Conservation (phyloP, 805 yeast species). For the Pichia kluyveri region DNA sequence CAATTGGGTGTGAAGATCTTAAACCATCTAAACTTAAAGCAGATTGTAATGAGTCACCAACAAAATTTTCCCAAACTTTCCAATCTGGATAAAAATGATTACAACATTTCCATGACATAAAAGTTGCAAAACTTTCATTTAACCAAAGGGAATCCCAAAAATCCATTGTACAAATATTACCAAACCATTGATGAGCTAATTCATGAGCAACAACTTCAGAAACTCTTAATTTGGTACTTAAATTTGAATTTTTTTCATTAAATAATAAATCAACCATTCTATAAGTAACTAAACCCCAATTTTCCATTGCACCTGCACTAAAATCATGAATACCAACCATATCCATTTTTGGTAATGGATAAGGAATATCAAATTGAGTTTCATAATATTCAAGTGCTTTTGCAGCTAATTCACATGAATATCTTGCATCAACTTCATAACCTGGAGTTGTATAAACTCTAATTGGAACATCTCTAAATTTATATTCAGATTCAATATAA, state of each 20-base stretch:
- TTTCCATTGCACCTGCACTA: conserved; percentile 86
- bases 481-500: conserved; percentile 39
- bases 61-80: conserved; percentile 64
- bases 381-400: conserved; percentile 45
- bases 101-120: conserved; percentile 70
- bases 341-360: conserved; percentile 81
- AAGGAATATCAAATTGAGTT: conserved; percentile 39
- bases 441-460: conserved; percentile 49
- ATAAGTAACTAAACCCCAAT: conserved; percentile 77
- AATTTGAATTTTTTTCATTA: conserved; percentile 38
- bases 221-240: conserved; percentile 56
- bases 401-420: conserved; percentile 43
- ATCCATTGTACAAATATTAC: conserved; percentile 82
- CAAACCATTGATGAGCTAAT: conserved; percentile 92
- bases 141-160: conserved; percentile 94
- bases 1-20: conserved; percentile 70
- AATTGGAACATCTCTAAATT: conserved; percentile 40
- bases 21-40: conserved; percentile 50
- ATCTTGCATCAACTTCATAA: conserved; percentile 34
- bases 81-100: conserved; percentile 69
- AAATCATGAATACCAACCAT: conserved; percentile 73
- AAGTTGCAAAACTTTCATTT: conserved; percentile 86
- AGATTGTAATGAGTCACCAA: conserved; percentile 43
- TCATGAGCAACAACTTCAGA: conserved; percentile 82
- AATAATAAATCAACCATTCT: conserved; percentile 50